A percentile compares a stretch with the other conserved stretches of the same genome.
These are phyloP conservation scores for Magnusiomyces fungicola DNA, from an alignment of 1,139 yeast species.

Conservation along the genomic window DNA sequence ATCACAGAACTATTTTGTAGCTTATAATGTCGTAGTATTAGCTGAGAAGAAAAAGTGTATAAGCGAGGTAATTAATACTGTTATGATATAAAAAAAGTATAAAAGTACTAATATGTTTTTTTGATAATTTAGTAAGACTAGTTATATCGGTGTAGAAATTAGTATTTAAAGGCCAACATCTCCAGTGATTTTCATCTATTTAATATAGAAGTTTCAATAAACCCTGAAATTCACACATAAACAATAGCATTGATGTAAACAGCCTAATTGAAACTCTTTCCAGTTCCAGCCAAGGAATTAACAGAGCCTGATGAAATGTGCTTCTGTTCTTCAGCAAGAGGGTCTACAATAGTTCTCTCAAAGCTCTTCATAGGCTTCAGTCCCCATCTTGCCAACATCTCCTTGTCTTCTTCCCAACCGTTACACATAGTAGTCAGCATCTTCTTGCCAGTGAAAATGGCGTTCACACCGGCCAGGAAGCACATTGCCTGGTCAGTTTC, in stretches of 20 bases:
- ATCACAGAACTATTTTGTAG: background rate
- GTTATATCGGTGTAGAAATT: too few relatives aligned
- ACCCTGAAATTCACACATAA: background rate
- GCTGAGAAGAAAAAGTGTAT: background rate
- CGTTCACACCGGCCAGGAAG: conserved; percentile 73
- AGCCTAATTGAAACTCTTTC: background rate
- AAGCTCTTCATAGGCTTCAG: conserved; percentile 59
- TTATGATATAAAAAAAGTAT: background rate
- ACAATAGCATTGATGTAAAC: background rate
- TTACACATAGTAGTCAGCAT: conserved; percentile 80
- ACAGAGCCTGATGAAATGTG: background rate
- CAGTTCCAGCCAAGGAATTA: conserved; percentile 2
- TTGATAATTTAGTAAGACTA: too few relatives aligned
- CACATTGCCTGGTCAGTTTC: conserved; percentile 70
- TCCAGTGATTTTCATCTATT: too few relatives aligned
- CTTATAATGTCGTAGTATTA: too few relatives aligned
- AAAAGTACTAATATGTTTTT: too few relatives aligned
- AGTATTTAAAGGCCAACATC: too few relatives aligned
- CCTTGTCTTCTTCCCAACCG: conserved; percentile 78
- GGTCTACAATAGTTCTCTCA: conserved; percentile 16
- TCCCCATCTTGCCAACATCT: conserved; percentile 66
- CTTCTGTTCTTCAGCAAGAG: background rate
- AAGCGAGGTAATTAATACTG: background rate
- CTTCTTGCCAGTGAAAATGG: conserved; percentile 72
- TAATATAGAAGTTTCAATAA: background rate